Evolutionary conservation across 2,329 filamentous ascomycete genomes (phyloP).

Genomic region (Phialophora tarda): DNA sequence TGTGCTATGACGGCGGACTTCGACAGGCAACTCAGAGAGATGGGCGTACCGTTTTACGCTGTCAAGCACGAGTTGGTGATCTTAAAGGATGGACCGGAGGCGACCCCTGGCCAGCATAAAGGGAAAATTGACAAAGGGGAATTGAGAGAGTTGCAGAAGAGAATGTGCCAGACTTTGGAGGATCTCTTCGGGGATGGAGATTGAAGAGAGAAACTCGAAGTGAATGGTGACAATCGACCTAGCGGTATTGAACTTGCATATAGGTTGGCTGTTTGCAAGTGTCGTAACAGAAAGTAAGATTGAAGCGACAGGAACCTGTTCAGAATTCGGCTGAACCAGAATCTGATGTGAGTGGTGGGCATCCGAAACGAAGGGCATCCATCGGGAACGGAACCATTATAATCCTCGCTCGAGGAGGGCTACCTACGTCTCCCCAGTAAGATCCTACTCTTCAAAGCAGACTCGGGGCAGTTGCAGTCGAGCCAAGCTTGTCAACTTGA

Average conservation of each 20-base stretch:
- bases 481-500: background rate
- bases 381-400: background rate
- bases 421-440: background rate
- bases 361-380: background rate
- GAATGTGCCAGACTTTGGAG: slow-evolving; percentile 58
- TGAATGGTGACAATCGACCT: background rate
- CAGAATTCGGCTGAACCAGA: background rate
- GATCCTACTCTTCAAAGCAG: background rate
- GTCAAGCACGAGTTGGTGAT: slow-evolving; percentile 54
- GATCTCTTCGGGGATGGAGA: slow-evolving; percentile 52
- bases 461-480: background rate
- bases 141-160: slow-evolving; percentile 52
- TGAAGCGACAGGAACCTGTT: background rate
- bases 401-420: background rate
- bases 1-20: slow-evolving; percentile 65
- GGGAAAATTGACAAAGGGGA: slow-evolving; percentile 49
- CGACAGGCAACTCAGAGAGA: slow-evolving; percentile 58
- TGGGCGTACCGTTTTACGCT: slow-evolving; percentile 68
- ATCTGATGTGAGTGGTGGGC: background rate
- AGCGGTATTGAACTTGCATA: background rate
- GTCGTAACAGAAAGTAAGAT: background rate
- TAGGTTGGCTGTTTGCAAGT: background rate
- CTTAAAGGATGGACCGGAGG: slow-evolving; percentile 37
- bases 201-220: background rate
- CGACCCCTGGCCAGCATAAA: slow-evolving; percentile 31